phyloP scores from a whole-genome alignment of 495 filamentous ascomycete species.

The Xylaria sp. region DNA sequence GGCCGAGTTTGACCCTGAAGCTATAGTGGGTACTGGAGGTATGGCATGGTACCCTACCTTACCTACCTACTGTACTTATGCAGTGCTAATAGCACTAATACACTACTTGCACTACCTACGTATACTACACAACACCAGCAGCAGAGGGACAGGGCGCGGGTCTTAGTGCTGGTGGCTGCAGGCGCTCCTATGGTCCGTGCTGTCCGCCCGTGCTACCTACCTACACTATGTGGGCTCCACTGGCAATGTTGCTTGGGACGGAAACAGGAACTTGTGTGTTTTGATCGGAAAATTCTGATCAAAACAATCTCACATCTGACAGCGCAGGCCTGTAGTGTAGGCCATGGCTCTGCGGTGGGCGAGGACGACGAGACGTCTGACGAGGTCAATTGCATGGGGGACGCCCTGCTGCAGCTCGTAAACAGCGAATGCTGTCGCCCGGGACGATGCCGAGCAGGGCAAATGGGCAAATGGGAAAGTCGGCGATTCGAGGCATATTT shows the following conservation, averaged over 20 bases:
- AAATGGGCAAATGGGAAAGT: constrained; percentile 4
- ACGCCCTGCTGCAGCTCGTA: constrained; percentile 30
- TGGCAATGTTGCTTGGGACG: constrained; percentile 19
- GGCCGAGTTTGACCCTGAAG: background rate
- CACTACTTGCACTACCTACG: no score
- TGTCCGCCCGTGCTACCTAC: constrained; percentile 27
- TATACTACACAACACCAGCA: constrained; percentile 7
- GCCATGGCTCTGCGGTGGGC: background rate
- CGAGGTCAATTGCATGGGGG: constrained; percentile 34
- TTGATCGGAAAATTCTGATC: constrained; percentile 26
- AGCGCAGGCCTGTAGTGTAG: background rate
- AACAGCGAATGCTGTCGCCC: background rate
- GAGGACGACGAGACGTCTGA: constrained; percentile 1
- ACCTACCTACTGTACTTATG: background rate
- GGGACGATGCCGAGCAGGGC: background rate
- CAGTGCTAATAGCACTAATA: no score
- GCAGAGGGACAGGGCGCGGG: constrained; percentile 12
- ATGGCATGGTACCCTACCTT: background rate
- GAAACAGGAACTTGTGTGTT: constrained; percentile 22
- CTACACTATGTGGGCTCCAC: constrained; percentile 10
- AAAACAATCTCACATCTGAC: constrained; percentile 22
- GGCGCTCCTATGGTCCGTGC: constrained; percentile 23
- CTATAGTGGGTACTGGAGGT: constrained; percentile 9
- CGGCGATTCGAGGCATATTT: constrained; percentile 28
- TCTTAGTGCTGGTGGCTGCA: no score